Evolutionary conservation across 2,329 filamentous ascomycete species (phyloP), one percentile per base, ranked within the genome.

Genomic region (Penicillium hordei): DNA sequence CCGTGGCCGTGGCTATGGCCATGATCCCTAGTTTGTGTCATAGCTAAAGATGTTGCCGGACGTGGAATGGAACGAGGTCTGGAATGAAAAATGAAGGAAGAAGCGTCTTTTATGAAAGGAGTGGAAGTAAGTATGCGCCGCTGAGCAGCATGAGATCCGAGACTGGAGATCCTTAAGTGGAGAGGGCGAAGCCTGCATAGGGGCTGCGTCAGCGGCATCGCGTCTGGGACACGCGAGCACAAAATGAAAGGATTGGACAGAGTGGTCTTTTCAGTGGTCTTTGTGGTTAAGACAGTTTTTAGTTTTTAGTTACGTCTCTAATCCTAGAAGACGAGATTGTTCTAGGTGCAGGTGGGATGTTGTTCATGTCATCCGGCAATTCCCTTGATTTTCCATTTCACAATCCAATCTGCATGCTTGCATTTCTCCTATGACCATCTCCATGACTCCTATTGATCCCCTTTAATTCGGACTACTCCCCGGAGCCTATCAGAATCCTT

Each of bases 1-100:
- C 50, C 50, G 68, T 89, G 86, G 59, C 80, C 78, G 66, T 86
- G 84, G 60, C 80, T 78, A 67, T 86, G 84, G 52, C 71, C 67
- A 62, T 77, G 76, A 62, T 73, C 73, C 64, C 81, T 75, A 25
- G 75, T 78, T 67, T 85, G 82, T 48, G 64, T 58, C 65, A 67
- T 67, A 31, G 58, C 29, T 54, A 60, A 27, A 10, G 61, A 34
- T 23, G 55, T 64, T 51, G 49, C 27, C 8, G 40, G 21, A 17
- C 39, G 50, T 45, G 43, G 57, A 17, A 60, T 29, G 7, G 56
- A 54, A 57, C 56, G 62, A 48, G 57, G 51, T 52, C 55, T 58
- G 19, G 52, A 60, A 52, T 65, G 50, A 19, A 59, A 59, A 3
- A 53, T 42, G 36, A 49, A 50, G 34, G 55, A 62, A 33, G 44